Conservation (phyloP, 805 yeast genomes). For the Sugiyamaella floridensis region DNA sequence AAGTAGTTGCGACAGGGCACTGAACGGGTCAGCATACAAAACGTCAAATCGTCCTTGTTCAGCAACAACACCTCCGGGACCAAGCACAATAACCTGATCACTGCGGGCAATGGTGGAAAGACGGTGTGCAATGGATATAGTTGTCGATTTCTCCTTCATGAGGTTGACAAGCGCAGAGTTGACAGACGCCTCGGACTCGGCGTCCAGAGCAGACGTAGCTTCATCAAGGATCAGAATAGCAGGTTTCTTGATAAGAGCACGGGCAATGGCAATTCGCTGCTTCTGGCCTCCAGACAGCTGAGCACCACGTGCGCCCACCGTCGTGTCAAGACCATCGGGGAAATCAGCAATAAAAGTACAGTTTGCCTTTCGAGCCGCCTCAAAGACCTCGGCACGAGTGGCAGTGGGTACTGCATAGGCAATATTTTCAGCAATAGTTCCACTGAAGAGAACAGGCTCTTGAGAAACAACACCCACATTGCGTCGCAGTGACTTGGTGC, state of each 20-base stretch:
- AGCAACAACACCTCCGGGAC: slow-evolving; percentile 63
- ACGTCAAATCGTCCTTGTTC: slow-evolving; percentile 59
- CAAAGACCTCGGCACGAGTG: slow-evolving; percentile 52
- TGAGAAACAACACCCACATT: slow-evolving; percentile 88
- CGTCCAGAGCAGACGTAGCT: slow-evolving; percentile 90
- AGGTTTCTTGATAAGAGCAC: slow-evolving; percentile 76
- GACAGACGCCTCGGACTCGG: slow-evolving; percentile 80
- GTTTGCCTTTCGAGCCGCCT: slow-evolving; percentile 65
- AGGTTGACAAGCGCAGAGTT: slow-evolving; percentile 61
- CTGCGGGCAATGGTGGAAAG: slow-evolving; percentile 81
- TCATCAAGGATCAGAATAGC: slow-evolving; percentile 81
- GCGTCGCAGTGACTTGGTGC: slow-evolving; percentile 64
- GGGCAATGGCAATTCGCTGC: slow-evolving; percentile 85
- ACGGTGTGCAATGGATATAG: slow-evolving; percentile 85
- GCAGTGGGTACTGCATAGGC: slow-evolving; percentile 61
- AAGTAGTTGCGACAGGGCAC: slow-evolving; percentile 37
- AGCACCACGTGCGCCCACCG: slow-evolving; percentile 79
- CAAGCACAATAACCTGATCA: slow-evolving; percentile 72
- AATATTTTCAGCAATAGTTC: slow-evolving; percentile 76
- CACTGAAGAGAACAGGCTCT: slow-evolving; percentile 84
- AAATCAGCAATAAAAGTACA: slow-evolving; percentile 66
- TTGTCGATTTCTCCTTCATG: slow-evolving; percentile 51
- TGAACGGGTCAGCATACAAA: slow-evolving; percentile 40
- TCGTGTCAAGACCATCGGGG: slow-evolving; percentile 76
- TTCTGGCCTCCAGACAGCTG: slow-evolving; percentile 94